Percentiles rank a stretch among this genome's conserved stretches.
Conservation (phyloP, 1,284 basidiomycete genomes). For the Cryptococcus amylolentus region DNA sequence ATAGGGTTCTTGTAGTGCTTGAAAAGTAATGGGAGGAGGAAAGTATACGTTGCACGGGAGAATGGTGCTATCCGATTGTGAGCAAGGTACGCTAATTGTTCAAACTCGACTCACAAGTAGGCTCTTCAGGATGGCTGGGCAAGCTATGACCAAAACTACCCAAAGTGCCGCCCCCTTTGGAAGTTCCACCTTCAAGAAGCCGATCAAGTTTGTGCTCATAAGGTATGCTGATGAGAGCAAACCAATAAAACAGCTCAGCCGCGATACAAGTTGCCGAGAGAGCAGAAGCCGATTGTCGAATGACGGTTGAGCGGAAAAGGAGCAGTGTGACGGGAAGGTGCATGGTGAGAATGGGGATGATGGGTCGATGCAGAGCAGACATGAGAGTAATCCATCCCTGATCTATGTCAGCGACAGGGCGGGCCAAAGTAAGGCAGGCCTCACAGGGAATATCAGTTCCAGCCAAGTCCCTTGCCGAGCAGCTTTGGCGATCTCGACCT, state of each 20-base stretch:
- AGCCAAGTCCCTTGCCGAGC: slow-evolving; percentile 17
- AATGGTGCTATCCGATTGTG: slow-evolving; percentile 28
- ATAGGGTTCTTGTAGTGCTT: slow-evolving; percentile 51
- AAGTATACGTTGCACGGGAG: slow-evolving; percentile 47
- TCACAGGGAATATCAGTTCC: slow-evolving; percentile 33
- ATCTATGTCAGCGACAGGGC: not conserved
- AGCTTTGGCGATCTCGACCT: slow-evolving; percentile 15
- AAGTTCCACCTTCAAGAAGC: slow-evolving; percentile 32
- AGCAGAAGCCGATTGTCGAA: slow-evolving; percentile 16
- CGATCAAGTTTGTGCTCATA: slow-evolving; percentile 39
- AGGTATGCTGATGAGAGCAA: slow-evolving; percentile 42
- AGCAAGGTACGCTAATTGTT: not conserved
- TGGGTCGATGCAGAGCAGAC: slow-evolving; percentile 22
- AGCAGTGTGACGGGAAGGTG: slow-evolving; percentile 42
- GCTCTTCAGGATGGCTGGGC: slow-evolving; percentile 38
- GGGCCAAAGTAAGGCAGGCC: slow-evolving; percentile 3
- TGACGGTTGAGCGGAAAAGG: slow-evolving; percentile 35
- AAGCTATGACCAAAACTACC: slow-evolving; percentile 24
- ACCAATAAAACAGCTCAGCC: slow-evolving; percentile 37
- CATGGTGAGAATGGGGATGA: slow-evolving; percentile 39
- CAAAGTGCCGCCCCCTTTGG: slow-evolving; percentile 33
- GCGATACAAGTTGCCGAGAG: slow-evolving; percentile 31
- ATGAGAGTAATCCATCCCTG: slow-evolving; percentile 22
- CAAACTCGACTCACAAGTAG: slow-evolving; percentile 23
- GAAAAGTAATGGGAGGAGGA: slow-evolving; percentile 49